These are phyloP conservation scores for Rhododendron henanense DNA, from an alignment of 148 eudicot species.

Conservation along the genomic window DNA sequence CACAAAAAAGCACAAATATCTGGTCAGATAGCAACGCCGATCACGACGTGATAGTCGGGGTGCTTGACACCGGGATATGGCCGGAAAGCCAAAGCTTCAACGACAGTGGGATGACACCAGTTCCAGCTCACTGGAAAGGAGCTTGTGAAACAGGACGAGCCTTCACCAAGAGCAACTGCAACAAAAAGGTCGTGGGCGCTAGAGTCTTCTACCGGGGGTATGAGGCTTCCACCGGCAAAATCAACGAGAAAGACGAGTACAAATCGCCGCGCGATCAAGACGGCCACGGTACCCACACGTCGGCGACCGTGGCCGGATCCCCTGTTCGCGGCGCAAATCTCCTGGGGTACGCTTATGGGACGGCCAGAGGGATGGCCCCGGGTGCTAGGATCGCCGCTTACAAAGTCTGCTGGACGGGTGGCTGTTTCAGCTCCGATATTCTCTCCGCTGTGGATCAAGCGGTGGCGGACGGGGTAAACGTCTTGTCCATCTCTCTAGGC, in stretches of 20 bases:
- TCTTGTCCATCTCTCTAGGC: slow-evolving; percentile 81
- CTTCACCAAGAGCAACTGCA: slow-evolving; percentile 53
- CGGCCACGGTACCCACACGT: slow-evolving; percentile 92
- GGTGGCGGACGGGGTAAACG: slow-evolving; percentile 74
- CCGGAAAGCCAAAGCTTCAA: slow-evolving; percentile 92
- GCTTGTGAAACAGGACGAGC: slow-evolving; percentile 67
- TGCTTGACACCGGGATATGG: slow-evolving; percentile 93
- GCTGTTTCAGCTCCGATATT: slow-evolving; percentile 94
- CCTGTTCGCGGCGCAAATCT: slow-evolving; percentile 70
- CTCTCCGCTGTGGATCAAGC: slow-evolving; percentile 80
- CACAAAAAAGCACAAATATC: slow-evolving; percentile 12
- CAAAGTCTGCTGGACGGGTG: slow-evolving; percentile 94
- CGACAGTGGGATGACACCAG: slow-evolving; percentile 47
- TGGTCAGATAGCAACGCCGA: slow-evolving; percentile 17
- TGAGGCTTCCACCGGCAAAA: slow-evolving; percentile 75
- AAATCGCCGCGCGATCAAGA: slow-evolving; percentile 85
- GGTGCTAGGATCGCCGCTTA: slow-evolving; percentile 77
- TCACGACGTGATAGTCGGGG: slow-evolving; percentile 75
- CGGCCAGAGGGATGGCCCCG: slow-evolving; percentile 83
- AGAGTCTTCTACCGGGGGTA: slow-evolving; percentile 69
- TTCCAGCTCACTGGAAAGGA: slow-evolving; percentile 75
- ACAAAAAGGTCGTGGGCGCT: slow-evolving; percentile 70
- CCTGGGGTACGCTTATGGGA: slow-evolving; percentile 74
- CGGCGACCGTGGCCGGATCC: slow-evolving; percentile 78
- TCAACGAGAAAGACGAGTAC: slow-evolving; percentile 55